Evolutionary conservation across 2,329 filamentous ascomycete genomes (phyloP).

Genomic region (Emericellopsis atlantica): DNA sequence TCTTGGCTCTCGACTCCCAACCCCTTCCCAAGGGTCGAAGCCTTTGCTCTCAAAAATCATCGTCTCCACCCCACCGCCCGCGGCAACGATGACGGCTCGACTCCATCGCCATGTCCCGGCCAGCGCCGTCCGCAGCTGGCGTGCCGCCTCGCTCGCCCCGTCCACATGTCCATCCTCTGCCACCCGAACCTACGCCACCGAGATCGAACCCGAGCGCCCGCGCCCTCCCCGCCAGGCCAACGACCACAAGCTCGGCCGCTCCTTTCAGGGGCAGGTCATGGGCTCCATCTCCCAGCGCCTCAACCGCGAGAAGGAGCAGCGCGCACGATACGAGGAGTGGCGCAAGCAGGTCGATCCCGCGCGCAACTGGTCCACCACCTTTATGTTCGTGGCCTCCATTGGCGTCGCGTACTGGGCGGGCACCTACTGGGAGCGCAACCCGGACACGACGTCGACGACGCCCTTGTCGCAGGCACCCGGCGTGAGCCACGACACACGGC

Average conservation of each 20-base stretch:
- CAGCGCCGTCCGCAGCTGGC: slow-evolving; percentile 5
- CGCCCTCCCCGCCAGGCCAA: slow-evolving; percentile 18
- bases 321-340: slow-evolving; percentile 33
- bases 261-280: slow-evolving; percentile 47
- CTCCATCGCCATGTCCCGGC: slow-evolving; percentile 9
- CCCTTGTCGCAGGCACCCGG: slow-evolving; percentile 37
- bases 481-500: slow-evolving; percentile 44
- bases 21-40: no score
- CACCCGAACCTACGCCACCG: slow-evolving; percentile 19
- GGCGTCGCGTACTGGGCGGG: slow-evolving; percentile 46
- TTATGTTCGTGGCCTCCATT: slow-evolving; percentile 40
- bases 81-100: not conserved
- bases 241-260: slow-evolving; percentile 23
- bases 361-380: slow-evolving; percentile 38
- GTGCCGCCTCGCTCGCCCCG: slow-evolving; percentile 1
- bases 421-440: slow-evolving; percentile 35
- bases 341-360: slow-evolving; percentile 24
- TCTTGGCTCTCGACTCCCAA: no score
- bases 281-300: slow-evolving; percentile 43
- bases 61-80: no score
- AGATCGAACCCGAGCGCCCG: slow-evolving; percentile 20
- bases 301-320: slow-evolving; percentile 39
- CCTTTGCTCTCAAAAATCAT: no score
- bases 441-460: slow-evolving; percentile 43
- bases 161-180: slow-evolving; percentile 2